A percentile compares a stretch with the other conserved stretches of the same genome.
Conservation (phyloP, 257 asterid genomes). For the Solanum tarijense region DNA sequence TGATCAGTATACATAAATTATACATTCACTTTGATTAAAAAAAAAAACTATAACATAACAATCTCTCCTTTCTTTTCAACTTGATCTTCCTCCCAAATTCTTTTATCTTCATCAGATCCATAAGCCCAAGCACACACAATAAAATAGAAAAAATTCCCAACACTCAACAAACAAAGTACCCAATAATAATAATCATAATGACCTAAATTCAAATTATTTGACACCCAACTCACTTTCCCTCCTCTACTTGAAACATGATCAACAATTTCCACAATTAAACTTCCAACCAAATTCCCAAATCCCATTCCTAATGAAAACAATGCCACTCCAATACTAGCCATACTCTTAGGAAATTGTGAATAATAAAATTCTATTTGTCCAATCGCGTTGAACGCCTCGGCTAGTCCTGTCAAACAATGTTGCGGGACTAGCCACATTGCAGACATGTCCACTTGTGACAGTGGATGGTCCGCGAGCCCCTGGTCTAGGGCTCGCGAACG, state of each 20-base stretch:
- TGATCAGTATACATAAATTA: background rate
- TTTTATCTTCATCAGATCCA: conserved; percentile 16
- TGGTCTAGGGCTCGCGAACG: conserved; percentile 29
- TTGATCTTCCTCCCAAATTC: conserved; percentile 23
- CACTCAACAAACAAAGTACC: conserved; percentile 30
- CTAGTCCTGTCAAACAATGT: conserved; percentile 35
- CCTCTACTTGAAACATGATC: conserved; percentile 18
- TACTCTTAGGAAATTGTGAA: conserved; percentile 50
- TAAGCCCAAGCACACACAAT: conserved; percentile 17
- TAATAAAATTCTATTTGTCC: conserved; percentile 56
- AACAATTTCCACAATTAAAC: conserved; percentile 29
- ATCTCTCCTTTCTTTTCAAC: background rate
- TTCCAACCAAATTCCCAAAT: conserved; percentile 38
- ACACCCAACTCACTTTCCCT: conserved; percentile 51
- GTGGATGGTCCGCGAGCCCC: conserved; percentile 30
- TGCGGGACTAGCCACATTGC: conserved; percentile 66
- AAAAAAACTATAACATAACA: background rate
- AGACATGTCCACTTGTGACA: conserved; percentile 37
- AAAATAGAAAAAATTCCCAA: conserved; percentile 37
- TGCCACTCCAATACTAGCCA: conserved; percentile 58
- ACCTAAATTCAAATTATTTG: conserved; percentile 46
- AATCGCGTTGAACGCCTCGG: conserved; percentile 56
- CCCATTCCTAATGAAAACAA: conserved; percentile 40
- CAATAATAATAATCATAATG: conserved; percentile 70
- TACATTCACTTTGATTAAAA: background rate